Conservation (phyloP, 2,329 filamentous ascomycete species). For the Teratosphaeria gauchensis region DNA sequence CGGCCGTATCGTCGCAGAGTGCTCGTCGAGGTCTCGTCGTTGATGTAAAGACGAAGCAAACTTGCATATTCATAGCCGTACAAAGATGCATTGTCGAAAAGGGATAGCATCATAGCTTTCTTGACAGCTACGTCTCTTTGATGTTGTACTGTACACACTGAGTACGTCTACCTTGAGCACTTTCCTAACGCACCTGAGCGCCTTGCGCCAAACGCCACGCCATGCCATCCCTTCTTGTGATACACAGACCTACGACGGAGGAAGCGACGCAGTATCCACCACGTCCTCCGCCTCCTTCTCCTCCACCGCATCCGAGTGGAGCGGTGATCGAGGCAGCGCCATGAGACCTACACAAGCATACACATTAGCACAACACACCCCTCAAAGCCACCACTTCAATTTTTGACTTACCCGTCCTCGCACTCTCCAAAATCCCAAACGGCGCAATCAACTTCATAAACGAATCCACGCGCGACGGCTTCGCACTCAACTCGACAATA, state of each 20-base stretch:
- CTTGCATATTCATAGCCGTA: too few relatives aligned
- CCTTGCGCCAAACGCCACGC: not conserved
- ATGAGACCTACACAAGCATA: constrained; percentile 56
- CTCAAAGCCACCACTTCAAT: not conserved
- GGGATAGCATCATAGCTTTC: too few relatives aligned
- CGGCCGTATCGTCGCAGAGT: too few relatives aligned
- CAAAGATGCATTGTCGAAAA: too few relatives aligned
- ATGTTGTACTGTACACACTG: too few relatives aligned
- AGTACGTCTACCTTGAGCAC: too few relatives aligned
- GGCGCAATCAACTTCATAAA: constrained; percentile 93
- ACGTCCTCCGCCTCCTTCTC: constrained; percentile 88
- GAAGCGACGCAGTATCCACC: constrained; percentile 87
- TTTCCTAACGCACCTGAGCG: not conserved
- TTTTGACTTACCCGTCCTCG: constrained; percentile 58
- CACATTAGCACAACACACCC: not conserved
- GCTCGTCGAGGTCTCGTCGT: too few relatives aligned
- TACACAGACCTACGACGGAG: constrained; percentile 44
- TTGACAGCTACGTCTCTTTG: too few relatives aligned
- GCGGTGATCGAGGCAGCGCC: constrained; percentile 87
- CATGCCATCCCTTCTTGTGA: not conserved
- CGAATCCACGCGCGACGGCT: constrained; percentile 86
- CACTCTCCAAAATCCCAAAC: constrained; percentile 94
- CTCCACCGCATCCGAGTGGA: constrained; percentile 62
- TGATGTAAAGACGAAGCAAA: too few relatives aligned
- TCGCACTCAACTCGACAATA: constrained; percentile 93